Conservation (phyloP, 169 alveolate genomes). For the Miamiensis avidus region DNA sequence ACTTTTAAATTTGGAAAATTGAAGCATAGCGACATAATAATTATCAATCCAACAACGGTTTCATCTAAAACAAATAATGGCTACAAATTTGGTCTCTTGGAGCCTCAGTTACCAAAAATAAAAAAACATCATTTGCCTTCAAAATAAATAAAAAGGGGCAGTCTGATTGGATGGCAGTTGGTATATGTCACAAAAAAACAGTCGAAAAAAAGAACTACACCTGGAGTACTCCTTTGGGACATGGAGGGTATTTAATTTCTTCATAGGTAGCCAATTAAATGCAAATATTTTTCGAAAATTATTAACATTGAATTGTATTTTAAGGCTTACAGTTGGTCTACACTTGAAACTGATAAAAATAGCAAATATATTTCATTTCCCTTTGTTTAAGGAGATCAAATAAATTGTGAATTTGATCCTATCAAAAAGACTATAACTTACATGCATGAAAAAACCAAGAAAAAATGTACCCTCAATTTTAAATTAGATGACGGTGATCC, state of each 20-base stretch:
- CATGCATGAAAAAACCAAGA: not conserved
- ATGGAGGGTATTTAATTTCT: not conserved
- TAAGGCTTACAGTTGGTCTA: conserved; percentile 25
- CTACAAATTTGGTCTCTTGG: conserved; percentile 25
- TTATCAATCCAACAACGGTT: not conserved
- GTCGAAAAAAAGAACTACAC: not conserved
- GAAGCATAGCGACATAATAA: not conserved
- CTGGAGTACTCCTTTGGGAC: not conserved
- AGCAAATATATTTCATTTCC: not conserved
- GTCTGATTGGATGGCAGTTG: conserved; percentile 20
- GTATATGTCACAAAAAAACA: conserved; percentile 19
- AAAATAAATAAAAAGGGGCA: conserved; percentile 7
- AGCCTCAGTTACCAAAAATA: conserved; percentile 26
- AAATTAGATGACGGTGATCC: conserved; percentile 4
- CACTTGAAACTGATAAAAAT: not conserved
- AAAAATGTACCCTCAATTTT: not conserved
- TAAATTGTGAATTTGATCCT: conserved; percentile 21
- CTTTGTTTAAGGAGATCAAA: conserved; percentile 1
- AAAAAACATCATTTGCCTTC: not conserved
- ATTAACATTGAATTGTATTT: not conserved
- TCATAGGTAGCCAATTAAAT: not conserved
- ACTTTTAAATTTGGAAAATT: not conserved
- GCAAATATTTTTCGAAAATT: not conserved
- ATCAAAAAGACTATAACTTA: conserved; percentile 5
- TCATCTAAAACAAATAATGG: not conserved